Conservation (phyloP, 208 protist genomes). For the Crithidia fasciculata region DNA sequence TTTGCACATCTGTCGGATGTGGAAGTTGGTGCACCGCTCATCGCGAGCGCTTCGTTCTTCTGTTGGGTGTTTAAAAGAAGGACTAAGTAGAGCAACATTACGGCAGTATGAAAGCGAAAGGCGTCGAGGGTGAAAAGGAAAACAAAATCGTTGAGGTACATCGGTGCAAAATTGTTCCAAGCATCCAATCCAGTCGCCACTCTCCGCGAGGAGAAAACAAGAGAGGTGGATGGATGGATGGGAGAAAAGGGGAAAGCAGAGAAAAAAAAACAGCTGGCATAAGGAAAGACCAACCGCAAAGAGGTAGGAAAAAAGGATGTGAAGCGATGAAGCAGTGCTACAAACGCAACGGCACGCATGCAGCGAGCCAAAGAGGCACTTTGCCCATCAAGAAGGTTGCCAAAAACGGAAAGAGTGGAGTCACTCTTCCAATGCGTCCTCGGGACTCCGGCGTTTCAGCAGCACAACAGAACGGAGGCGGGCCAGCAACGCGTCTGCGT, state of each 20-base stretch:
- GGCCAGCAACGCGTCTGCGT: slow-evolving; percentile 52
- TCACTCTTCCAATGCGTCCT: slow-evolving; percentile 20
- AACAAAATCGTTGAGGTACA: neutral
- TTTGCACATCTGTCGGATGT: no score
- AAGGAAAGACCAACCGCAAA: neutral
- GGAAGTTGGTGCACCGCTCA: no score
- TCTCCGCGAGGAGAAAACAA: neutral
- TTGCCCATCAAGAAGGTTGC: neutral
- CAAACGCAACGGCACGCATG: no score
- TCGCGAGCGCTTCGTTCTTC: no score
- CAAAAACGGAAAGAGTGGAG: no score
- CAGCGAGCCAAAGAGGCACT: neutral
- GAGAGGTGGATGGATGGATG: neutral
- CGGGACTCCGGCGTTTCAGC: slow-evolving; percentile 53
- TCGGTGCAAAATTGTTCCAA: neutral
- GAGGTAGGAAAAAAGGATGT: no score
- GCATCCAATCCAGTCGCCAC: neutral
- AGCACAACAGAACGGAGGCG: slow-evolving; percentile 74
- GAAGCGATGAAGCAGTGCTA: no score
- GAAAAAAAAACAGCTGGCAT: neutral
- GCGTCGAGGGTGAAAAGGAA: neutral
- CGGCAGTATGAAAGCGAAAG: neutral
- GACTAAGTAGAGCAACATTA: neutral
- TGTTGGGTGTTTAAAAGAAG: neutral
- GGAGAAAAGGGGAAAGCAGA: neutral